These are phyloP conservation scores for Bromus sterilis DNA, from an alignment of 176 grass and related monocot genomes.

Conservation along the genomic window DNA sequence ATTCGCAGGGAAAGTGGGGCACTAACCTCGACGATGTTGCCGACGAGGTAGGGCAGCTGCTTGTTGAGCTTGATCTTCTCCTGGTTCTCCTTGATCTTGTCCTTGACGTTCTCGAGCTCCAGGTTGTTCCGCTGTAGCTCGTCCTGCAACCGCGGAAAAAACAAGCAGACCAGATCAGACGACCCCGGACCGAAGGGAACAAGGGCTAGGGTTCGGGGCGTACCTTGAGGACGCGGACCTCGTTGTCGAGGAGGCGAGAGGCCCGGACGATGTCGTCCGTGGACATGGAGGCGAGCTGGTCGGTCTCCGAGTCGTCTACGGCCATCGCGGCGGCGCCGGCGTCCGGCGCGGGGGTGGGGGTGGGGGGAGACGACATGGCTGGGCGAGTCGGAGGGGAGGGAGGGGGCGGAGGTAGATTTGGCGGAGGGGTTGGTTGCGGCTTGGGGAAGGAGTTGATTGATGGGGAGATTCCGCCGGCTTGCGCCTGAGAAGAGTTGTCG, in stretches of 20 bases:
- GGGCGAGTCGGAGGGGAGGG: not conserved
- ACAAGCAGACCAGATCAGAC: not conserved
- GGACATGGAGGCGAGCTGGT: slow-evolving; percentile 67
- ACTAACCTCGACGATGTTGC: slow-evolving; percentile 84
- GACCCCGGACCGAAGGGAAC: not conserved
- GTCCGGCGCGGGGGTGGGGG: not conserved
- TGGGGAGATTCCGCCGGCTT: not conserved
- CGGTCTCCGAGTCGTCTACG: slow-evolving; percentile 48
- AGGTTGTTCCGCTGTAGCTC: slow-evolving; percentile 70
- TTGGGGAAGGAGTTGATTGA: slow-evolving; percentile 13
- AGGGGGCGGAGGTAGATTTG: not conserved
- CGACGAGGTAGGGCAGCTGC: slow-evolving; percentile 76
- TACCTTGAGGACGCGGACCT: slow-evolving; percentile 87
- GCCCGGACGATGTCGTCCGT: slow-evolving; percentile 49
- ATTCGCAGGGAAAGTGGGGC: not conserved
- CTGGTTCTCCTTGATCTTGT: slow-evolving; percentile 84
- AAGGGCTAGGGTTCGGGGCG: not conserved
- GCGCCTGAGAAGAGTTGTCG: not conserved
- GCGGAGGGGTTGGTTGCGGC: not conserved
- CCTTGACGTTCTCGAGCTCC: slow-evolving; percentile 67
- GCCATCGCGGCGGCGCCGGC: slow-evolving; percentile 26
- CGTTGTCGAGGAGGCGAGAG: slow-evolving; percentile 68
- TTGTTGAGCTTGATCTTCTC: slow-evolving; percentile 92
- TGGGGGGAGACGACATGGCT: not conserved
- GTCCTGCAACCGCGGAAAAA: slow-evolving; percentile 21